Base-by-base conservation (phyloP, 2,329 filamentous ascomycete species). In the Rachicladosporium sp. region DNA sequence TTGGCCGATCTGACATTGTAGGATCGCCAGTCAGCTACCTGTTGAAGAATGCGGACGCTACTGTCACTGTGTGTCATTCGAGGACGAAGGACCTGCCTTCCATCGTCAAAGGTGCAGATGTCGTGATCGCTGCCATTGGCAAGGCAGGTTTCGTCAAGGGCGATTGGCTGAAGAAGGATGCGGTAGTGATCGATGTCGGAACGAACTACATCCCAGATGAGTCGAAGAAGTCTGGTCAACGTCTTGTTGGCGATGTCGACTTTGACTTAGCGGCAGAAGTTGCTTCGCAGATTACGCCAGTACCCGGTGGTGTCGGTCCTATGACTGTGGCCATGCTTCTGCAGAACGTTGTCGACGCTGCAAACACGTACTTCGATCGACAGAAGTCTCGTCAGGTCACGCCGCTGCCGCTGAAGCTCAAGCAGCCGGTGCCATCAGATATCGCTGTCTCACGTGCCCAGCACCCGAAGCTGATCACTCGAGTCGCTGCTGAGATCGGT, bases 321-420 rank as follows among this genome's bases (percentile, higher is more conserved):
- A 98, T 98, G 91, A 98, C 91, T 3, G 88, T 98, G 47, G 91
- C 91, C 44, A 98, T 98, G 91, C 71, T 98, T 35, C 69, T 98
- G 53, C 84, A 93, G 63, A 98, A 98, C 57, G 88, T 96, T 6
- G 82, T 96, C 40, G 82, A 89, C 51, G 80, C 89, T 29, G 82
- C 91, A 29, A 81, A 79, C 36, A 68, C 74, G 42, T 88, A 85
- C 56, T 91, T 91, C 48, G 84, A 91, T 47, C 75, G 76, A 45
- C 82, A 93, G 60, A 93, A 85, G 65, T 70, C 80, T 46, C 76
- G 91, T 43, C 78, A 76, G 50, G 83, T 93, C 46, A 73, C 76
- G 4, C 85, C 91, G 13, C 71, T 96, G n/a, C 83, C 86, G 4
- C 65, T 98, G 47, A 88, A 83, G 61, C 66, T 93, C 29, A 65